Conservation (phyloP, 345 rosid genomes). For the Microthlaspi erraticum region DNA sequence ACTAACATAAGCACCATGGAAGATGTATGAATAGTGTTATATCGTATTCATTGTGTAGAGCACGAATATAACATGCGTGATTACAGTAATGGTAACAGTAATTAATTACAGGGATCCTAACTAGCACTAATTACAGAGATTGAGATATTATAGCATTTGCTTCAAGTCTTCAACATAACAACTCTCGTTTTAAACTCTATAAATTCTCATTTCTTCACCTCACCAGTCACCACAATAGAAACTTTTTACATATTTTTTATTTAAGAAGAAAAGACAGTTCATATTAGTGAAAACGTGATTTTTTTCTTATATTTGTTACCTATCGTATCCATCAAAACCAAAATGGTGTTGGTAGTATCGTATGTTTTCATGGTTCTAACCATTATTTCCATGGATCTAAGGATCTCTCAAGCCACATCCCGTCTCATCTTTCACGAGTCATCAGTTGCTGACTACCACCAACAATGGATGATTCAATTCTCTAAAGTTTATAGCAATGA, state of each 20-base stretch:
- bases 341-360: constrained; percentile 17
- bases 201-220: constrained; percentile 9
- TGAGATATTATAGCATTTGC: background rate
- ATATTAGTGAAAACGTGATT: background rate
- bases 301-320: background rate
- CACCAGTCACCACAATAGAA: constrained; percentile 2
- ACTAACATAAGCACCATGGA: too few species aligned
- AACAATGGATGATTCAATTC: constrained; percentile 36
- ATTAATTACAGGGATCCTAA: too few species aligned
- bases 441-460: constrained; percentile 24
- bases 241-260: background rate
- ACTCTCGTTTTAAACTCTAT: background rate
- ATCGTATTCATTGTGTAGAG: too few species aligned
- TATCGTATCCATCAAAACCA: background rate
- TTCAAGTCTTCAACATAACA: constrained; percentile 18
- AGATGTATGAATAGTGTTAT: too few species aligned
- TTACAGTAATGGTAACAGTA: too few species aligned
- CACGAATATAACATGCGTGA: too few species aligned
- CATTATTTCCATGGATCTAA: constrained; percentile 21
- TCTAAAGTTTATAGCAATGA: constrained; percentile 31
- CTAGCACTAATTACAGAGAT: too few species aligned
- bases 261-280: too few species aligned
- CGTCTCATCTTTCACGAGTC: background rate
- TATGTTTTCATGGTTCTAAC: background rate
- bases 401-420: background rate